phyloP scores from a whole-genome alignment of 768 basidiomycete species.

The Rhodosporidiobolus sp. region DNA sequence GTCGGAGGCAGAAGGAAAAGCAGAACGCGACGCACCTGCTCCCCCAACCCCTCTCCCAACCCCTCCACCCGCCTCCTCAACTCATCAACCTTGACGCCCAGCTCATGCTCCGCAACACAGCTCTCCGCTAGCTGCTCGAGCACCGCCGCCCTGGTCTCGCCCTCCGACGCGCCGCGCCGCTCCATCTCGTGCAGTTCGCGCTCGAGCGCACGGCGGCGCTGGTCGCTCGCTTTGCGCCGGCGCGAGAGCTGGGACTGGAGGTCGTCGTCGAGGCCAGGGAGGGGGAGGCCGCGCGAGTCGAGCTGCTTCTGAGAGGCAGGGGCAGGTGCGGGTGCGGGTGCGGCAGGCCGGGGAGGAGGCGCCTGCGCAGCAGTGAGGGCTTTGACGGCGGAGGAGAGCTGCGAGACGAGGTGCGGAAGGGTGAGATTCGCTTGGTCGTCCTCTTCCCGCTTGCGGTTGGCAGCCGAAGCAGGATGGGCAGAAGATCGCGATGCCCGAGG shows the following conservation, averaged over 20 bases:
- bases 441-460: background rate
- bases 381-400: background rate
- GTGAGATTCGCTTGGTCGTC: background rate
- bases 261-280: background rate
- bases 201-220: slow-evolving; percentile 11
- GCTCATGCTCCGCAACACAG: slow-evolving; percentile 11
- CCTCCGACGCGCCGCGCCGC: background rate
- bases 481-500: background rate
- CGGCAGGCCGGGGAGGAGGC: too few relatives aligned
- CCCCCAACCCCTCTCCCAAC: slow-evolving; percentile 17
- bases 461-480: background rate
- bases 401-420: slow-evolving; percentile 7
- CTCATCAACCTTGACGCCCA: slow-evolving; percentile 25
- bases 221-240: slow-evolving; percentile 1
- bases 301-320: background rate
- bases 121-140: background rate
- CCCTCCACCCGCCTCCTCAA: slow-evolving; percentile 19
- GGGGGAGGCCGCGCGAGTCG: background rate
- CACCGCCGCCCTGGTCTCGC: background rate
- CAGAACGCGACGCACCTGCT: slow-evolving; percentile 10
- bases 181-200: slow-evolving; percentile 16
- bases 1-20: too few relatives aligned
- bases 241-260: background rate
- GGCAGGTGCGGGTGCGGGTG: background rate
- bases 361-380: background rate